Conservation (phyloP, 2,329 filamentous ascomycete genomes). For the Thelonectria rubi region DNA sequence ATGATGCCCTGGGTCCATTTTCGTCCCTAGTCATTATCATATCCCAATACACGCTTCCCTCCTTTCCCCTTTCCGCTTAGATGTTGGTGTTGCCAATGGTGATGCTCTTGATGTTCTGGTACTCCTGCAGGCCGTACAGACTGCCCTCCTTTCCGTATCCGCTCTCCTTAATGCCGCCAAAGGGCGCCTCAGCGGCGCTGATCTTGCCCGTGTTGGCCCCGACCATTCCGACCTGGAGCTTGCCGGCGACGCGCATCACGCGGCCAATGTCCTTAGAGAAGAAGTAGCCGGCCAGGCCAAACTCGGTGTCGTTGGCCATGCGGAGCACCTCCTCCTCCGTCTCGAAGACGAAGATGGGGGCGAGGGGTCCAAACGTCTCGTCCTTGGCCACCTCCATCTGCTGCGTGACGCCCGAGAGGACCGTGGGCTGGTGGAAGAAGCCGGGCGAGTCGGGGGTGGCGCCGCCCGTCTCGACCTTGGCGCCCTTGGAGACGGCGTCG, state of each 20-base stretch:
- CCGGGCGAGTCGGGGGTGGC: slow-evolving; percentile 71
- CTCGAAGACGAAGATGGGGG: slow-evolving; percentile 45
- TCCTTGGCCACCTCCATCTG: slow-evolving; percentile 44
- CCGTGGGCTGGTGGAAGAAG: slow-evolving; percentile 75
- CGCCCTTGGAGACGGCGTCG: slow-evolving; percentile 69
- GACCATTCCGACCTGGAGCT: slow-evolving; percentile 73
- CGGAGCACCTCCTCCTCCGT: slow-evolving; percentile 51
- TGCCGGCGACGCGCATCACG: slow-evolving; percentile 57
- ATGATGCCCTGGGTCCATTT: slow-evolving; percentile 24
- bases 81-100: slow-evolving; percentile 43
- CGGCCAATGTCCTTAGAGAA: slow-evolving; percentile 48
- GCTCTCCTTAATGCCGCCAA: slow-evolving; percentile 50
- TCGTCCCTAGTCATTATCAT: slow-evolving; percentile 40
- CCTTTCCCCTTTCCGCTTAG: slow-evolving; percentile 26
- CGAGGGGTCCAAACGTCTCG: slow-evolving; percentile 47
- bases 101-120: slow-evolving; percentile 58
- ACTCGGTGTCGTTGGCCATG: slow-evolving; percentile 52
- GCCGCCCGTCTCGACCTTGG: slow-evolving; percentile 63
- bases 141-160: slow-evolving; percentile 52
- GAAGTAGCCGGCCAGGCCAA: slow-evolving; percentile 50
- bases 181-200: slow-evolving; percentile 47
- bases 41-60: slow-evolving; percentile 33
- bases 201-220: slow-evolving; percentile 57
- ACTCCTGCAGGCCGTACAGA: slow-evolving; percentile 57
- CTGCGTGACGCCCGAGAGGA: slow-evolving; percentile 64